A percentile compares a stretch with the other conserved stretches of the same genome.
phyloP scores from a whole-genome alignment of 1,284 basidiomycete species.

The Boletus mariae region DNA sequence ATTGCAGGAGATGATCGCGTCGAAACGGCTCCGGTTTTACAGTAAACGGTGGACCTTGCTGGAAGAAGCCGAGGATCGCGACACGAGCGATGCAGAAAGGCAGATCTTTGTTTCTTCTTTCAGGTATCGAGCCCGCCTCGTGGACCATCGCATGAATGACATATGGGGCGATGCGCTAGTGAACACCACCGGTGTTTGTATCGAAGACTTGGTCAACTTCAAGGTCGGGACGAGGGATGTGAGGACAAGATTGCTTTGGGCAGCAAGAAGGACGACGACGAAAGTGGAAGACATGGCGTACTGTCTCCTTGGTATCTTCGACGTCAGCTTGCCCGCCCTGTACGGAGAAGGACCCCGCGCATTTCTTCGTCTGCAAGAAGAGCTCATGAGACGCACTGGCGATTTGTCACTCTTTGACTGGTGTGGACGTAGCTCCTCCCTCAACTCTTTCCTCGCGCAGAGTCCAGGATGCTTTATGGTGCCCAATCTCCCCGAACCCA shows the following conservation, averaged over 20 bases:
- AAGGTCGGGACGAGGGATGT: conserved; percentile 16
- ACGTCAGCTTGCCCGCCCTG: conserved; percentile 17
- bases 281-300: conserved; percentile 28
- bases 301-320: conserved; percentile 29
- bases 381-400: conserved; percentile 25
- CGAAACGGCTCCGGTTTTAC: conserved; percentile 28
- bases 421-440: conserved; percentile 27
- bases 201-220: conserved; percentile 14
- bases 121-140: conserved; percentile 18
- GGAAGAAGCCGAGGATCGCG: conserved; percentile 20
- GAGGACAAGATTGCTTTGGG: conserved; percentile 21
- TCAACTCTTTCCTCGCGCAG: conserved; percentile 24
- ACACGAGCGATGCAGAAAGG: conserved; percentile 15
- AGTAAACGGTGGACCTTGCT: conserved; percentile 22
- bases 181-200: conserved; percentile 12
- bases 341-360: conserved; percentile 27
- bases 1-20: conserved; percentile 26
- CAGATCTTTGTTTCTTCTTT: conserved; percentile 18
- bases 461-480: conserved; percentile 15
- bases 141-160: conserved; percentile 16
- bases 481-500: conserved; percentile 5
- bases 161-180: conserved; percentile 13
- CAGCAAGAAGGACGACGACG: conserved; percentile 19
- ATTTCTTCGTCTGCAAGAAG: conserved; percentile 29
- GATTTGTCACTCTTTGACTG: conserved; percentile 30